Evolutionary conservation across 2,329 filamentous ascomycete genomes (phyloP).

Genomic region (Exophiala spinifera): DNA sequence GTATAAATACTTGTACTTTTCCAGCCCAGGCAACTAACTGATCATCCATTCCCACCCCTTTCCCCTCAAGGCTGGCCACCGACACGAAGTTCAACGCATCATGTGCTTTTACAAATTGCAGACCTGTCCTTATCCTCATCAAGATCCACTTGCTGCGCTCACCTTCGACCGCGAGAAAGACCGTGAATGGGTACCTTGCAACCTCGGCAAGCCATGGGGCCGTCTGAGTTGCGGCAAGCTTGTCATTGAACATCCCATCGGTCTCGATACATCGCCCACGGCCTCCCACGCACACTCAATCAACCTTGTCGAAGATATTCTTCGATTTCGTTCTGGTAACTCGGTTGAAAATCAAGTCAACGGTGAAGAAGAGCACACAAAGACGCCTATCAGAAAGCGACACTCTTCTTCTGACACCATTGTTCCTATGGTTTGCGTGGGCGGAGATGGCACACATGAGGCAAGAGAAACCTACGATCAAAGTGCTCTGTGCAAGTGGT

Average conservation of each 20-base stretch:
- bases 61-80: too few species aligned
- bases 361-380: not conserved
- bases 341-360: not conserved
- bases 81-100: not conserved
- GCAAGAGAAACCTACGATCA: not conserved
- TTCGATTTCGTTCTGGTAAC: constrained; percentile 2
- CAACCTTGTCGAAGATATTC: not conserved
- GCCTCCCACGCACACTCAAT: not conserved
- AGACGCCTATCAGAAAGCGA: not conserved
- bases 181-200: constrained; percentile 13
- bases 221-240: constrained; percentile 21
- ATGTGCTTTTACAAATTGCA: constrained; percentile 22
- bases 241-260: constrained; percentile 12
- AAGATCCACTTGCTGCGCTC: constrained; percentile 16
- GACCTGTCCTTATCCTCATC: constrained; percentile 21
- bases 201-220: constrained; percentile 19
- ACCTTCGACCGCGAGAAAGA: constrained; percentile 17
- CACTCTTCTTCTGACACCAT: constrained; percentile 1
- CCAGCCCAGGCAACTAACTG: not conserved
- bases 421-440: not conserved
- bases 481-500: constrained; percentile 12
- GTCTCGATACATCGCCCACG: too few species aligned
- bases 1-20: not conserved
- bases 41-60: too few species aligned
- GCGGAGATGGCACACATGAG: not conserved